Conservation (phyloP, 1,284 basidiomycete genomes). For the Ustilago cynodontis region DNA sequence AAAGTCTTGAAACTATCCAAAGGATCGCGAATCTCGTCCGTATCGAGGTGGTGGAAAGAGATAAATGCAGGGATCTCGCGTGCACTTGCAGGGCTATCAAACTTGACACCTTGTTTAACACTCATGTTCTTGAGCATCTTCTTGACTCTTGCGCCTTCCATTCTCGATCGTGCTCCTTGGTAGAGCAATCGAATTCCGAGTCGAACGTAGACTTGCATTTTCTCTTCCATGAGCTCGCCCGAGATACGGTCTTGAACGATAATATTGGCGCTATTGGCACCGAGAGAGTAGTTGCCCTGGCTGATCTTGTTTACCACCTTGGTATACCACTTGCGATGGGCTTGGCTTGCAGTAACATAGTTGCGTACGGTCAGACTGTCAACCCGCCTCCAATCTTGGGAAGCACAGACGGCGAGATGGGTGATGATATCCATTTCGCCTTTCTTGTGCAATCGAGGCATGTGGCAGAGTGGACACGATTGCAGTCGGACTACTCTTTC, state of each 20-base stretch:
- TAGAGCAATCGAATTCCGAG: slow-evolving; percentile 91
- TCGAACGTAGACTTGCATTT: slow-evolving; percentile 94
- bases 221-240: slow-evolving; percentile 94
- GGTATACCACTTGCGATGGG: slow-evolving; percentile 96
- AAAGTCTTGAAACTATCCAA: slow-evolving; percentile 86
- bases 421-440: slow-evolving; percentile 93
- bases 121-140: slow-evolving; percentile 87
- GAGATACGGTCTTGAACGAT: slow-evolving; percentile 77
- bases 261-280: slow-evolving; percentile 93
- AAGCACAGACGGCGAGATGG: slow-evolving; percentile 84
- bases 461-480: slow-evolving; percentile 92
- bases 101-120: slow-evolving; percentile 94
- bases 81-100: slow-evolving; percentile 85
- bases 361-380: slow-evolving; percentile 81
- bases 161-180: slow-evolving; percentile 87
- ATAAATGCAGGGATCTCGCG: slow-evolving; percentile 89
- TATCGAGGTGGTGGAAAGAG: slow-evolving; percentile 86
- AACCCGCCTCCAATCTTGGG: slow-evolving; percentile 91
- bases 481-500: slow-evolving; percentile 95
- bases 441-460: slow-evolving; percentile 84
- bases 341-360: slow-evolving; percentile 93
- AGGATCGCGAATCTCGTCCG: slow-evolving; percentile 85
- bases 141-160: slow-evolving; percentile 88
- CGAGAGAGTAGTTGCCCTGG: slow-evolving; percentile 84
- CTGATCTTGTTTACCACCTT: slow-evolving; percentile 83